Base-by-base conservation (phyloP, 163 green algal genomes). In the Scenedesmus sp. region DNA sequence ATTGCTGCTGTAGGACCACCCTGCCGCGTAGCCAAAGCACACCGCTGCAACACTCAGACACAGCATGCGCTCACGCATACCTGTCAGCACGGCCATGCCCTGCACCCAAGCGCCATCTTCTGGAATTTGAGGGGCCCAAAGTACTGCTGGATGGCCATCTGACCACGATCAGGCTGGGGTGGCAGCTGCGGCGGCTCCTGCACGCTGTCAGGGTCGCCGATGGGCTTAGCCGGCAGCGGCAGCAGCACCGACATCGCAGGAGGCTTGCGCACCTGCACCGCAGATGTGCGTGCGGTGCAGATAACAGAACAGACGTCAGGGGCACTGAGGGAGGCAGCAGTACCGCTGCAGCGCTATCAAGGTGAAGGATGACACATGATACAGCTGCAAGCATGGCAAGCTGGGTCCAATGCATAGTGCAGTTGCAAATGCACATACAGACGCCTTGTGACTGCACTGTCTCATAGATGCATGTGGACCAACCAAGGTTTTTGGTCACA, bases 71-170 rank as follows among this genome's bases (percentile, higher is more conserved):
- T 56, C 10, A 56, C 7, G 15, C 73, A 5, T 46, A 91, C 88
- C 88, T 70, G 88, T 79, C 0, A 88, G 81, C 16, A 40, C 24
- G 35, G 88, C 33, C 81, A 92, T 88, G 6, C 33, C 68, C 30
- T 61, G 16, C 33, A 92, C 49, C 88, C 88, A 92, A 20, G 20
- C 44, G 46, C 43, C 88, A 92, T 92, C 49, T 84, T 80, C 18
- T 78, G 43, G 81, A 68, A 92, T 35, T 89, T 92, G 44, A 92
- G 81, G 3, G 81, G 81, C 2, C 88, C 88, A 20, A 85, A 20
- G 49, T 89, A 92, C 22, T 61, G 81, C 88, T 92, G 81, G 7
- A 92, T 89, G 49, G 85, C 85, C 85, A 85, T 76, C 49, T 90
- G 35, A 10, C n/a, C 68, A 44, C 9, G 2, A 22, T 37, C 46